Conservation (phyloP, 2,329 filamentous ascomycete species). For the Colletotrichum coccodes region DNA sequence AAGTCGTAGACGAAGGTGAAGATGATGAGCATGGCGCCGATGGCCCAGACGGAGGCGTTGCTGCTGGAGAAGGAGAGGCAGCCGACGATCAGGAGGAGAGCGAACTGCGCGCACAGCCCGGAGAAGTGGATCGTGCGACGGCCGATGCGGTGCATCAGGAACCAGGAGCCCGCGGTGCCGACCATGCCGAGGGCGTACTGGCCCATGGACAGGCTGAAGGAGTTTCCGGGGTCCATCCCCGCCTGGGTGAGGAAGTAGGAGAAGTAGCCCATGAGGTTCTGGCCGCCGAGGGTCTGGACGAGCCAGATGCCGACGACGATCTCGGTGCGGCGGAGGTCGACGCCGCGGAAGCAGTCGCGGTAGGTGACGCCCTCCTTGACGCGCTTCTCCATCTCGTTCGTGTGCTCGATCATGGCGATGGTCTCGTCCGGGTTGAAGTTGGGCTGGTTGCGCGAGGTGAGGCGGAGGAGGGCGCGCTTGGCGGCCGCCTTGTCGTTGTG, state of each 20-base stretch:
- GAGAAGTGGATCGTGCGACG: conserved; percentile 60
- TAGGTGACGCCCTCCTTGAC: conserved; percentile 56
- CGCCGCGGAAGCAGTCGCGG: conserved; percentile 61
- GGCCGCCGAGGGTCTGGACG: conserved; percentile 59
- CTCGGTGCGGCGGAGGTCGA: conserved; percentile 63
- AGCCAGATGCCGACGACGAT: conserved; percentile 61
- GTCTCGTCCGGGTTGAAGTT: conserved; percentile 57
- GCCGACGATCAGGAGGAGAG: conserved; percentile 53
- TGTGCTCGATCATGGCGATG: conserved; percentile 64
- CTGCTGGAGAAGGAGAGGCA: conserved; percentile 47
- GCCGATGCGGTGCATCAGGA: conserved; percentile 58
- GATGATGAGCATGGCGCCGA: conserved; percentile 59
- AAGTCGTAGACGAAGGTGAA: conserved; percentile 65
- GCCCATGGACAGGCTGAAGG: conserved; percentile 57
- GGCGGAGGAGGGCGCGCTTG: conserved; percentile 50
- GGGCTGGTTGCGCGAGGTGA: conserved; percentile 50
- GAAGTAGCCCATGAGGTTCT: conserved; percentile 53
- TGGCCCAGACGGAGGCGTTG: conserved; percentile 51
- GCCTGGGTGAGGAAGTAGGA: conserved; percentile 48
- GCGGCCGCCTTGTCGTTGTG: conserved; percentile 53
- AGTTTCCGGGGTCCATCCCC: conserved; percentile 54
- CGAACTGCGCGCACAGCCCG: conserved; percentile 53
- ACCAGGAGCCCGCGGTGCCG: conserved; percentile 62
- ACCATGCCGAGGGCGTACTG: conserved; percentile 61
- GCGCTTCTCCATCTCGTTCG: conserved; percentile 59